Base-by-base conservation (phyloP, 805 yeast species). In the Candida glaebosa region DNA sequence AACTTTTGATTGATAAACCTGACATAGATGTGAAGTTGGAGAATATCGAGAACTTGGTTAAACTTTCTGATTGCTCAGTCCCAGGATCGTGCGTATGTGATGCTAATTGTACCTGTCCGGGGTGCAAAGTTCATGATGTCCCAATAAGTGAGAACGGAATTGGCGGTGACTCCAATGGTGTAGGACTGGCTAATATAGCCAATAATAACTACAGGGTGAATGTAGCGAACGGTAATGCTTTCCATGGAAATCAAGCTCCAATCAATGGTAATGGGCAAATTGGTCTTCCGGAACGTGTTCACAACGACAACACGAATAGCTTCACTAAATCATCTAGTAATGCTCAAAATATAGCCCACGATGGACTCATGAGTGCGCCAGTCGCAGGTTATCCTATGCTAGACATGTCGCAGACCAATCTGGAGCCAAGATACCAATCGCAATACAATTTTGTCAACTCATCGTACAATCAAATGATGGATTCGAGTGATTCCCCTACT, bases 1-100 rank as follows among this genome's bases (percentile, higher is more conserved):
- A 28, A 16, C 8, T 6, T 5, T 14, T n/a, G 14, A 16, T 20
- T n/a, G 31, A 22, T 25, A 36, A 24, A 20, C 28, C 14, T 8
- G 19, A 32, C 12, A 22, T 22, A 6, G 26, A 34, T 20, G 34
- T 20, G n/a, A 24, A 22, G 3, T 12, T 26, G 16, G 31, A 36
- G 18, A 18, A 20, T 5, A 24, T 33, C 24, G 24, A 33, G 32
- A 56, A 58, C 33, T 56, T 62, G 9, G 56, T 64, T 4, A 50
- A 52, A 16, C 58, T 63, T 4, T 63, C 66, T 10, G 51, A 65
- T 17, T 66, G 71, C 45, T 57, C 69, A 2, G 49, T 63, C 10
- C 61, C 63, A 1, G 69, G 68, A 2, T 46, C 66, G 2, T 69
- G 75, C 45, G 46, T 54, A 28, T 69, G 75, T 50, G 61, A 56